phyloP scores from a whole-genome alignment of 2,329 filamentous ascomycete genomes.

The Aspergillus piperis region DNA sequence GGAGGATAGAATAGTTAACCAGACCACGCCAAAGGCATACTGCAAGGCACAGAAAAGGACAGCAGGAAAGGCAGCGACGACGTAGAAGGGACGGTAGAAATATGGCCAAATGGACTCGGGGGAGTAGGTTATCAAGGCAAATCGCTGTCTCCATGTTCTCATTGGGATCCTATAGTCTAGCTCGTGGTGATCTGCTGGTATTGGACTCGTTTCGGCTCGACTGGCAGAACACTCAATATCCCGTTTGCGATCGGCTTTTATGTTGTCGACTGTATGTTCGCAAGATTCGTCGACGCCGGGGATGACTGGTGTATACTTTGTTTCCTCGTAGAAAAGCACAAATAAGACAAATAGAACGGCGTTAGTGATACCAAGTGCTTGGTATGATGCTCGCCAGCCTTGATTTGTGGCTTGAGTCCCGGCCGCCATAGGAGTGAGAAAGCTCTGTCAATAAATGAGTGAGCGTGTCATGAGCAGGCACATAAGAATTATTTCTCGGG shows the following conservation, averaged over 20 bases:
- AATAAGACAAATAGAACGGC: constrained; percentile 32
- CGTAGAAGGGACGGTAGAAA: constrained; percentile 34
- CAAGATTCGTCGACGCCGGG: constrained; percentile 10
- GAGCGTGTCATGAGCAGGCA: not conserved
- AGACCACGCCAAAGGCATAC: constrained; percentile 43
- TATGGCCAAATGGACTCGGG: constrained; percentile 33
- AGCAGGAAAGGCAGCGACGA: constrained; percentile 40
- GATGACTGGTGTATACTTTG: constrained; percentile 32
- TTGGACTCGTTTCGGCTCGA: constrained; percentile 9
- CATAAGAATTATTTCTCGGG: constrained; percentile 11
- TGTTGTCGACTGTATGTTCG: not conserved
- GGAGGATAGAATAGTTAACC: constrained; percentile 35
- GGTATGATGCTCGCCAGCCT: constrained; percentile 40
- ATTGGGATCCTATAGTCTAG: constrained; percentile 30
- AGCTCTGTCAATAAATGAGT: constrained; percentile 24
- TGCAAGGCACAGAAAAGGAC: constrained; percentile 45
- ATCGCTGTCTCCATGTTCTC: constrained; percentile 29
- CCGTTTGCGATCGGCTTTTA: constrained; percentile 12
- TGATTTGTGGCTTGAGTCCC: constrained; percentile 36
- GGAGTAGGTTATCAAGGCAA: constrained; percentile 28
- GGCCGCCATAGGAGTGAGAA: constrained; percentile 38
- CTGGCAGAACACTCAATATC: constrained; percentile 1
- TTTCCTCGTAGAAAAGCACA: constrained; percentile 41
- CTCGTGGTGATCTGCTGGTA: constrained; percentile 20
- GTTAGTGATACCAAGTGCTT: constrained; percentile 37